These are phyloP conservation scores for Beta corolliflora DNA, from an alignment of 179 eudicot species.

Conservation along the genomic window DNA sequence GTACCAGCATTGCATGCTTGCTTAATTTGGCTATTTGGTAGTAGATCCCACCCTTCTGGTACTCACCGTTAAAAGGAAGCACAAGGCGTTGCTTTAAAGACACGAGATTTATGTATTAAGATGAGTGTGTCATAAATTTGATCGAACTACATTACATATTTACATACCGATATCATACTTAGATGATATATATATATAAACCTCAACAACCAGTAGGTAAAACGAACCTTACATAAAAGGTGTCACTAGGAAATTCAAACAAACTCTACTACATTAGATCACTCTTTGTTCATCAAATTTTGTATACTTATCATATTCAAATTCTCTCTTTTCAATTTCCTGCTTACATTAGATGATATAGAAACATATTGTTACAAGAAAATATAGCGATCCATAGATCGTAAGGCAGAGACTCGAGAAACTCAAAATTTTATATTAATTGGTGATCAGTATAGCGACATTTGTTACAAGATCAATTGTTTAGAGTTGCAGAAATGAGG, in stretches of 20 bases:
- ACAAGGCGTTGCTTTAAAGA: slow-evolving; percentile 33
- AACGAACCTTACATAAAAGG: slow-evolving; percentile 10
- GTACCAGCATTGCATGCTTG: slow-evolving; percentile 1
- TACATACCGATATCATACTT: not conserved
- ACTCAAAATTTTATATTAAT: not conserved
- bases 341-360: not conserved
- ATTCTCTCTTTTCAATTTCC: no score
- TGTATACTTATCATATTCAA: not conserved
- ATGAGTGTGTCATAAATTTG: slow-evolving; percentile 1
- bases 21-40: slow-evolving; percentile 13
- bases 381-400: not conserved
- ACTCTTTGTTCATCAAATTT: not conserved
- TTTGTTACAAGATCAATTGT: not conserved
- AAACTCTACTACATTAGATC: not conserved
- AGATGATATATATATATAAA: slow-evolving; percentile 3
- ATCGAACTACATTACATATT: not conserved
- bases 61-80: slow-evolving; percentile 13
- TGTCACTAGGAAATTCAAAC: not conserved
- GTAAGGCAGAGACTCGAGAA: not conserved
- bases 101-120: slow-evolving; percentile 16
- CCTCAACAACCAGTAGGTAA: slow-evolving; percentile 34
- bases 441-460: not conserved
- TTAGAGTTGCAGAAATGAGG: slow-evolving; percentile 17
- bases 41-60: slow-evolving; percentile 22
- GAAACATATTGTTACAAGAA: not conserved